Conservation (phyloP, 2,329 filamentous ascomycete genomes). For the Leptographium procerum region DNA sequence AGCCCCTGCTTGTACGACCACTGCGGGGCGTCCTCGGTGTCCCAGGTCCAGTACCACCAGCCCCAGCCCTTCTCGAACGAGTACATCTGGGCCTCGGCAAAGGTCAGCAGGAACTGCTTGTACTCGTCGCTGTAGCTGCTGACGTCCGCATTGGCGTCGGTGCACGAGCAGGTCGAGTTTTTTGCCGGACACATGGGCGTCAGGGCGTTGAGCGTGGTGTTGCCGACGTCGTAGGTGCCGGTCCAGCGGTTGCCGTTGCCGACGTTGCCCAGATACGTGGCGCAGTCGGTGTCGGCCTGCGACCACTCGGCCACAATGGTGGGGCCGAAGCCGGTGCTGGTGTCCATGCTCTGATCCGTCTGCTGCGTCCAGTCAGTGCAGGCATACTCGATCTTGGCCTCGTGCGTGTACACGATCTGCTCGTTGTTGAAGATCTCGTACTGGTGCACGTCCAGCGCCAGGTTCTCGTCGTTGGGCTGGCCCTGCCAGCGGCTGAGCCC, state of each 20-base stretch:
- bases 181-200: slow-evolving; percentile 63
- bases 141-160: slow-evolving; percentile 62
- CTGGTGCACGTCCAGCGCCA: slow-evolving; percentile 94
- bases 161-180: slow-evolving; percentile 59
- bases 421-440: slow-evolving; percentile 96
- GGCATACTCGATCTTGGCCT: slow-evolving; percentile 74
- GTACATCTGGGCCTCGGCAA: slow-evolving; percentile 92
- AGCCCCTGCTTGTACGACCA: slow-evolving; percentile 87
- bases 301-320: slow-evolving; percentile 96
- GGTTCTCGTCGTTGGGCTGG: slow-evolving; percentile 56
- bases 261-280: slow-evolving; percentile 77
- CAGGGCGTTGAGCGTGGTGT: slow-evolving; percentile 48
- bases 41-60: slow-evolving; percentile 99
- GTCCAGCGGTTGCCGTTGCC: slow-evolving; percentile 83
- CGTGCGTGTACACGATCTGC: slow-evolving; percentile 72
- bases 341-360: slow-evolving; percentile 60
- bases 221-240: slow-evolving; percentile 66
- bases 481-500: slow-evolving; percentile 87
- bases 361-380: slow-evolving; percentile 81
- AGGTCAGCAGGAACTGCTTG: slow-evolving; percentile 76
- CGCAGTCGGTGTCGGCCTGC: slow-evolving; percentile 94
- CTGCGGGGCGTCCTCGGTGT: slow-evolving; percentile 60
- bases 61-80: slow-evolving; percentile 89
- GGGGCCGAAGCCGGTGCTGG: slow-evolving; percentile 71
- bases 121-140: slow-evolving; percentile 58